These are phyloP conservation scores for Limonium bicolor DNA, from an alignment of 148 eudicot species.

Conservation along the genomic window DNA sequence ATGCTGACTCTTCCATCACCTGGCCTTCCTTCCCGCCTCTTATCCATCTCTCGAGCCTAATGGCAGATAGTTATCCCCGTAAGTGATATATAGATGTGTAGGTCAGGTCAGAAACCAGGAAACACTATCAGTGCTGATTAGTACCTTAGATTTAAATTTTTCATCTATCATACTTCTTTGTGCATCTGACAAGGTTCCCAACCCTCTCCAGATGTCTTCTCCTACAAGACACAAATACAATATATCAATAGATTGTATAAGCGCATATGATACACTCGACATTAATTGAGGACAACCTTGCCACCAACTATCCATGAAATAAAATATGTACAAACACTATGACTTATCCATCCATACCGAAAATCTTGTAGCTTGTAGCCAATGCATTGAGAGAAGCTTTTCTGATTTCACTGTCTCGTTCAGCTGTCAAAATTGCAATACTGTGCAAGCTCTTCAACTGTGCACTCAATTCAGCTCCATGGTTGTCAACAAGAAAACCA, in stretches of 20 bases:
- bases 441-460: constrained; percentile 87
- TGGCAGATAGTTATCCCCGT: no score
- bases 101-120: neutral
- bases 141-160: constrained; percentile 86
- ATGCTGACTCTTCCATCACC: constrained; percentile 82
- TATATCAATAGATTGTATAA: no score
- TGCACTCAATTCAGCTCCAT: constrained; percentile 79
- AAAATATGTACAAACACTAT: neutral
- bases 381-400: constrained; percentile 83
- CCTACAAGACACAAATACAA: no score
- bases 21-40: constrained; percentile 85
- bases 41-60: constrained; percentile 97
- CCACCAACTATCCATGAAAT: neutral
- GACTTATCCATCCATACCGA: constrained; percentile 79
- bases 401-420: constrained; percentile 89
- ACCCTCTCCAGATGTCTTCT: constrained; percentile 92
- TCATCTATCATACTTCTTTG: constrained; percentile 97
- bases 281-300: neutral
- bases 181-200: constrained; percentile 89
- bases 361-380: constrained; percentile 85
- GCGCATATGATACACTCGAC: no score
- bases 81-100: constrained; percentile 1
- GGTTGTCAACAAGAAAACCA: constrained; percentile 70
- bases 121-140: neutral
- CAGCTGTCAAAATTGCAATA: constrained; percentile 89